These are phyloP conservation scores for Euphorbia tirucalli DNA, from an alignment of 345 rosid genomes.

Conservation along the genomic window DNA sequence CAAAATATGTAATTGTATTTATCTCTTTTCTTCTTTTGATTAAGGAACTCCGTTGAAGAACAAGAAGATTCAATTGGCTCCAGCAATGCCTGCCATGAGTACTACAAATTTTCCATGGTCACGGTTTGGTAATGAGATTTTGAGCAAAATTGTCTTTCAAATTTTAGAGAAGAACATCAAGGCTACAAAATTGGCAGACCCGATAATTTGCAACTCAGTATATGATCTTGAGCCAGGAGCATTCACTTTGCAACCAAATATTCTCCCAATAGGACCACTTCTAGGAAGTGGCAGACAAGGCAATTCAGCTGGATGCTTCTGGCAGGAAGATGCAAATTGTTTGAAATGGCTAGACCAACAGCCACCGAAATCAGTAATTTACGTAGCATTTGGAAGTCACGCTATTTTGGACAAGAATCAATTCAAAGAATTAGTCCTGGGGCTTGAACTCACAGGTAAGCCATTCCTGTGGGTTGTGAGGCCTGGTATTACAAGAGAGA, in stretches of 20 bases:
- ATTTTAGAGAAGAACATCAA: neutral
- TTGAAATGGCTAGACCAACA: conserved; percentile 12
- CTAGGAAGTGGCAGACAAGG: conserved; percentile 6
- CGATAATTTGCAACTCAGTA: conserved; percentile 9
- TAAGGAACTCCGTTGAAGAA: conserved; percentile 6
- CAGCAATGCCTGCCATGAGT: conserved; percentile 7
- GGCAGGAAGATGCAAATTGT: conserved; percentile 5
- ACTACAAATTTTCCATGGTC: neutral
- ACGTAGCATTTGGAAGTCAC: conserved; percentile 12
- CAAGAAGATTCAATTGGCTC: conserved; percentile 9
- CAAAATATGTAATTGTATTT: neutral
- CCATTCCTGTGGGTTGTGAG: conserved; percentile 8
- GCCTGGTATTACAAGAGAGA: neutral
- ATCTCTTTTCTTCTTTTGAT: too few relatives aligned
- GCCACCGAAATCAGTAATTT: neutral
- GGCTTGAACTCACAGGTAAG: conserved; percentile 9
- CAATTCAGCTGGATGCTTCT: neutral
- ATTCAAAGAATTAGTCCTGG: conserved; percentile 6
- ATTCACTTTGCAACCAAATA: neutral
- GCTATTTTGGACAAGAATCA: conserved; percentile 7
- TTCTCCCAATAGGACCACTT: conserved; percentile 8
- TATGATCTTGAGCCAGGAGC: conserved; percentile 12
- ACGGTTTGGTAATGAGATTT: neutral
- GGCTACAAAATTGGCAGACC: neutral
- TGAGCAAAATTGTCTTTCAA: conserved; percentile 1